These are phyloP conservation scores for Leishmania major DNA, from an alignment of 208 protist genomes.

Conservation along the genomic window DNA sequence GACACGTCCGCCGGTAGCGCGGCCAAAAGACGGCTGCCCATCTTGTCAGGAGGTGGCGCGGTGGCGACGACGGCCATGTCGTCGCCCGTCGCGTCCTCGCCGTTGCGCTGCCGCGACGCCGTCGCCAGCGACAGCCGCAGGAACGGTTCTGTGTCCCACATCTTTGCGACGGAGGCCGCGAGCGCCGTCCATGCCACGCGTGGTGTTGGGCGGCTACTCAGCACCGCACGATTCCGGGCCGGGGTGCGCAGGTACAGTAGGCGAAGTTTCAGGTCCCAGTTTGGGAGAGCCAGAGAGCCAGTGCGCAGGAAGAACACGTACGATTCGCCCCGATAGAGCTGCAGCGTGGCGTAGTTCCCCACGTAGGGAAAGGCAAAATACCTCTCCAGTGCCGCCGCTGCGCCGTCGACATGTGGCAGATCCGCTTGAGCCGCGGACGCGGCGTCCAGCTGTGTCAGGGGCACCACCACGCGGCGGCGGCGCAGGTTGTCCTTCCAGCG, in stretches of 20 bases:
- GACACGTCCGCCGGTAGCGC: constrained; percentile 12
- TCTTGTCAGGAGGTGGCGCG: constrained; percentile 8
- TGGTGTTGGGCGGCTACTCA: constrained; percentile 30
- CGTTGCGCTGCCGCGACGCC: background rate
- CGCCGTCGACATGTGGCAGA: background rate
- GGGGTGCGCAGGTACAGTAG: constrained; percentile 45
- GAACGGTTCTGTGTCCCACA: constrained; percentile 7
- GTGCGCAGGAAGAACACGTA: constrained; percentile 53
- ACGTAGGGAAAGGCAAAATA: constrained; percentile 11
- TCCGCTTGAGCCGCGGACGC: background rate
- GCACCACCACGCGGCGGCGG: constrained; percentile 47
- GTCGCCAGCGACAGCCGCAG: background rate
- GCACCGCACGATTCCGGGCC: constrained; percentile 30
- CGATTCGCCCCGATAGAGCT: constrained; percentile 67
- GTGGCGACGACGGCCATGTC: background rate
- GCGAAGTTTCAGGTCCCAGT: constrained; percentile 53
- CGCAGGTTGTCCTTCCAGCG: constrained; percentile 61
- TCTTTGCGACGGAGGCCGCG: background rate
- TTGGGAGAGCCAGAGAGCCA: constrained; percentile 25
- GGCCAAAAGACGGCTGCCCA: constrained; percentile 1
- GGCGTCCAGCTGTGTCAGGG: constrained; percentile 11
- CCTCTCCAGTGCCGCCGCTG: background rate
- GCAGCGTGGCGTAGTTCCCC: constrained; percentile 33
- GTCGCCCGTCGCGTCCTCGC: background rate
- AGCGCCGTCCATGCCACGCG: constrained; percentile 16